phyloP scores from a whole-genome alignment of 495 filamentous ascomycete species.

The Poronia punctata region DNA sequence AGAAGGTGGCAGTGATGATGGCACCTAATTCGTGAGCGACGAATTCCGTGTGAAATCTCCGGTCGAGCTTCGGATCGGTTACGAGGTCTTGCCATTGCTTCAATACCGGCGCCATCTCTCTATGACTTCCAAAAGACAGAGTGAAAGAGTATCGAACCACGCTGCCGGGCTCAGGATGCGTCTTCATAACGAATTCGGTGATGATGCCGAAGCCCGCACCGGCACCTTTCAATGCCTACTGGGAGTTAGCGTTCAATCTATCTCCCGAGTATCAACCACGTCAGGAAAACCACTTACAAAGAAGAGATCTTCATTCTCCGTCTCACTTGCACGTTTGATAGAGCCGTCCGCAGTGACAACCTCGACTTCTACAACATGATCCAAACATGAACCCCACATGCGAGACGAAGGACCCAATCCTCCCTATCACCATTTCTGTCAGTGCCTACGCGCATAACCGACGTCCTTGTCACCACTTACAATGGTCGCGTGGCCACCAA shows the following conservation, averaged over 20 bases:
- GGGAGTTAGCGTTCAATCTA: slow-evolving; percentile 13
- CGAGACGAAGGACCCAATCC: slow-evolving; percentile 48
- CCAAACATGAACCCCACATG: slow-evolving; percentile 49
- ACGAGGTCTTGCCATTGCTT: slow-evolving; percentile 38
- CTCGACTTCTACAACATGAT: slow-evolving; percentile 49
- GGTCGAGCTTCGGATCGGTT: slow-evolving; percentile 45
- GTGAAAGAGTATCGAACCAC: slow-evolving; percentile 46
- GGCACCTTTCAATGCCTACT: slow-evolving; percentile 50
- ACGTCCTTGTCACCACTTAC: slow-evolving; percentile 16
- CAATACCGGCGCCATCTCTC: slow-evolving; percentile 34
- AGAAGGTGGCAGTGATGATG: slow-evolving; percentile 45
- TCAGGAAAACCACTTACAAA: slow-evolving; percentile 27
- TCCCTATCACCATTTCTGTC: slow-evolving; percentile 24
- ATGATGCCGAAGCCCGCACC: slow-evolving; percentile 58
- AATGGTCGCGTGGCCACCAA: slow-evolving; percentile 65
- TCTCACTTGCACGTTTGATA: slow-evolving; percentile 46
- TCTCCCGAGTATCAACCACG: not conserved
- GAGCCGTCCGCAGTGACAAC: slow-evolving; percentile 55
- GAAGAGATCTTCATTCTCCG: slow-evolving; percentile 51
- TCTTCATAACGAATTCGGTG: slow-evolving; percentile 56
- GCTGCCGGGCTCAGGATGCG: slow-evolving; percentile 47
- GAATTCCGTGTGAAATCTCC: slow-evolving; percentile 46
- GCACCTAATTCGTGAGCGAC: slow-evolving; percentile 44
- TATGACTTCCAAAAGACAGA: slow-evolving; percentile 36
- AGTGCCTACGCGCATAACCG: not conserved